Evolutionary conservation across 495 filamentous ascomycete species (phyloP), one percentile per base, ranked within the genome.

Genomic region (Choiromyces venosus): DNA sequence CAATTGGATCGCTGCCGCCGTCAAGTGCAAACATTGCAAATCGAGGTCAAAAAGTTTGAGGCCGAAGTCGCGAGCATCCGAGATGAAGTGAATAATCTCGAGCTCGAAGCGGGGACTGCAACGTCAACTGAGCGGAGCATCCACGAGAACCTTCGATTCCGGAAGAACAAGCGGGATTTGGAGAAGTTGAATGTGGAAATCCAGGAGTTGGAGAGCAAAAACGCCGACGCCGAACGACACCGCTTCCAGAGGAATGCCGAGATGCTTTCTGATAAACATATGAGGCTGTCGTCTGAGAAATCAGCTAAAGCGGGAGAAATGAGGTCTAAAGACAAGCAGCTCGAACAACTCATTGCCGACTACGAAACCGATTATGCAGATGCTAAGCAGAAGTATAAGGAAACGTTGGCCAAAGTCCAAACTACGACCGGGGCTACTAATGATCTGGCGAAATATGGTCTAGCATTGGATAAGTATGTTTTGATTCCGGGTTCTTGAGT

Each of bases 341-440:
- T 97, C 25, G 83, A 80, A 71, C 86, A 90, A 56, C 85, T 94
- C 18, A 78, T 91, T 21, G 83, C 85, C 8, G 93, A 97, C 73
- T 99, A 90, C 87, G 87, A 93, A 29, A 89, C 89, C 4, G 92
- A 97, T 66, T 97, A 96, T 84, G 89, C 93, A 78, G 88, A 92
- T 80, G 93, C 94, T 25, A 88, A 89, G n/a, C 79, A 84, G 39
- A 91, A 92, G 75, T 98, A 92, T 83, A 92, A 92, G 77, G 92
- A 97, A 82, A 86, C 90, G 0, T 91, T 97, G 79, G 92, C 97
- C 85, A 91, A 91, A 74, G 92, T 97, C 2, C 92, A 96, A 82
- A 94, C 93, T 0, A 97, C 93, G 38, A 96, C 94, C 82, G 93
- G 93, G 0, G 94, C 92, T 16, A 91, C 95, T 46, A 93, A 95